Conservation (phyloP, 352 stramenopile species). For the Pythium guiyangense region DNA sequence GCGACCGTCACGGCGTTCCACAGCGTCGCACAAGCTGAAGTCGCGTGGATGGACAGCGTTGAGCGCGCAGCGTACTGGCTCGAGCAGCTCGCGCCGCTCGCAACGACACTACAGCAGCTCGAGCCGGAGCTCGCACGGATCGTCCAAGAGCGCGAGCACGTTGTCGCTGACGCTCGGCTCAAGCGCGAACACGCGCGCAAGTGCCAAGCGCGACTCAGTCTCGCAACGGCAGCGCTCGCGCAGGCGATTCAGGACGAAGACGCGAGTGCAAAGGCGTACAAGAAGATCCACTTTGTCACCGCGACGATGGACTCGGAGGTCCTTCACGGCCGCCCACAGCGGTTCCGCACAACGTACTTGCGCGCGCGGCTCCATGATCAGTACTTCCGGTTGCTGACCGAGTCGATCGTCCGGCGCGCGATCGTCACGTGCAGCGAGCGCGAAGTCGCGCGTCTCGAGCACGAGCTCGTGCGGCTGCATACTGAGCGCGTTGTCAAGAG, state of each 20-base stretch:
- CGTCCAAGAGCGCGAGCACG: constrained; percentile 40
- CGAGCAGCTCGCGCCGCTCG: constrained; percentile 12
- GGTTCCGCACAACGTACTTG: constrained; percentile 58
- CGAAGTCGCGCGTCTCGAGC: constrained; percentile 33
- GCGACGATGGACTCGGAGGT: constrained; percentile 66
- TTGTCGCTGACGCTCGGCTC: constrained; percentile 43
- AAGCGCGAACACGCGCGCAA: constrained; percentile 41
- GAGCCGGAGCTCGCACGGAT: constrained; percentile 39
- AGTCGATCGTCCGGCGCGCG: constrained; percentile 44
- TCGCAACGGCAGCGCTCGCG: constrained; percentile 29
- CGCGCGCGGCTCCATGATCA: constrained; percentile 40
- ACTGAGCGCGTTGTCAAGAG: constrained; percentile 43
- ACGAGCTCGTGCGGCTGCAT: constrained; percentile 25
- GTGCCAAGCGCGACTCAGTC: constrained; percentile 31
- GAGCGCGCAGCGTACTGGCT: constrained; percentile 41
- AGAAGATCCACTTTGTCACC: constrained; percentile 44
- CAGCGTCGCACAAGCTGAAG: constrained; percentile 21
- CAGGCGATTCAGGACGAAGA: constrained; percentile 37
- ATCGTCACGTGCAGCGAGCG: constrained; percentile 42
- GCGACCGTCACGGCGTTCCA: constrained; percentile 54
- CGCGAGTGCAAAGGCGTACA: constrained; percentile 22
- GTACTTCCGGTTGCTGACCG: constrained; percentile 60
- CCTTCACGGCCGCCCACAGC: constrained; percentile 56
- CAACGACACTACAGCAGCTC: constrained; percentile 30
- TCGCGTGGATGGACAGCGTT: constrained; percentile 47